phyloP scores from a whole-genome alignment of 2,329 filamentous ascomycete genomes.

The Cryphonectria japonica region DNA sequence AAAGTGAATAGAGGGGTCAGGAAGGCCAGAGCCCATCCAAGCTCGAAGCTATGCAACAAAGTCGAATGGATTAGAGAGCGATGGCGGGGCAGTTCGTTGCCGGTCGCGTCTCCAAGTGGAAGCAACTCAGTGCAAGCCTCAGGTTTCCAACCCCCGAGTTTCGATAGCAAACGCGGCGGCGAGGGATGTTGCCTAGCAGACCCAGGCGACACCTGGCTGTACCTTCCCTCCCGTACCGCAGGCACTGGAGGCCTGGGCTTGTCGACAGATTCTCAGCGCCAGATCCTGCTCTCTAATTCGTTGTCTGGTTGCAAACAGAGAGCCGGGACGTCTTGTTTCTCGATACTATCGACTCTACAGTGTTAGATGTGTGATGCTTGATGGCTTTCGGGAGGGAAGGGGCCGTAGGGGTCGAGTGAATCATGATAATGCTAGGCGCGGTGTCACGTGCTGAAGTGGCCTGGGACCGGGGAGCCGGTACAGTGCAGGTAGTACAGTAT shows the following conservation, averaged over 20 bases:
- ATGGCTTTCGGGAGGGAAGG: not conserved
- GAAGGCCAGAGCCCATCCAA: not conserved
- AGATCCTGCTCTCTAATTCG: not conserved
- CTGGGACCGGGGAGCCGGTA: not conserved
- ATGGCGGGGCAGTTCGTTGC: not conserved
- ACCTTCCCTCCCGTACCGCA: not conserved
- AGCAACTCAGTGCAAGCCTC: not conserved
- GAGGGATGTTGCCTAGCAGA: not conserved
- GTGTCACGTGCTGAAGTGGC: slow-evolving; percentile 6
- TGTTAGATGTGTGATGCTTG: not conserved
- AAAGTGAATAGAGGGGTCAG: not conserved
- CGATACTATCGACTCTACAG: not conserved
- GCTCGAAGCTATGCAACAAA: not conserved
- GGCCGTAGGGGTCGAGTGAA: not conserved
- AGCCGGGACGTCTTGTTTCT: not conserved
- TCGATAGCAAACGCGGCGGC: not conserved
- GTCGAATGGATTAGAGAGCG: not conserved
- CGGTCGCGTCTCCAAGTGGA: not conserved
- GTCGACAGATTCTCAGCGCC: not conserved
- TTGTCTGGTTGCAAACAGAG: not conserved
- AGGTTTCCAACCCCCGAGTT: not conserved
- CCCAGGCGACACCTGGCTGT: not conserved
- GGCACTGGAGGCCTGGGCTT: not conserved
- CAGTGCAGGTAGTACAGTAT: not conserved
- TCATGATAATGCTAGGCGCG: slow-evolving; percentile 7